Percentiles rank a stretch among this genome's conserved stretches.
phyloP scores from a whole-genome alignment of 1,139 yeast genomes.

The Debaryomyces nepalensis region DNA sequence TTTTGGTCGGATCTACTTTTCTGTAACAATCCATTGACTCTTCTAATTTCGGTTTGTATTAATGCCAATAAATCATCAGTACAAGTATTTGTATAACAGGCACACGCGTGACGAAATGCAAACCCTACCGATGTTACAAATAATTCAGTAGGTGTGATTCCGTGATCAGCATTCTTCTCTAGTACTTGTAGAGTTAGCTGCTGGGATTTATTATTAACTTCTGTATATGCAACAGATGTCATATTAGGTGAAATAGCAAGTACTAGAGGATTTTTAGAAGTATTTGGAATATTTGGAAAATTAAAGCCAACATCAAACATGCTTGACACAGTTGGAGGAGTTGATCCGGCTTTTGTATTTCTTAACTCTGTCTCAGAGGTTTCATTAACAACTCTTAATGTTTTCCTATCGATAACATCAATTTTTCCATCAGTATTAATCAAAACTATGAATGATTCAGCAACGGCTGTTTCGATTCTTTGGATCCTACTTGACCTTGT shows the following conservation, averaged over 20 bases:
- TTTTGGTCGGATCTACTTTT: constrained; percentile 23
- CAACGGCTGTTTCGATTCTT: constrained; percentile 26
- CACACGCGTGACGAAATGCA: constrained; percentile 67
- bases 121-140: constrained; percentile 58
- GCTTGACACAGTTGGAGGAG: constrained; percentile 43
- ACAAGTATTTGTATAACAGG: constrained; percentile 66
- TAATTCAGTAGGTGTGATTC: constrained; percentile 34
- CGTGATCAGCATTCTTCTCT: constrained; percentile 26
- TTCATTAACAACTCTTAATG: constrained; percentile 29
- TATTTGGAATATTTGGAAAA: constrained; percentile 35
- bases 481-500: constrained; percentile 27
- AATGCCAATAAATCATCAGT: constrained; percentile 71
- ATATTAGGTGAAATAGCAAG: constrained; percentile 62
- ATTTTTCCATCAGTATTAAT: constrained; percentile 47
- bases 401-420: constrained; percentile 45
- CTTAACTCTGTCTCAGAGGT: not conserved
- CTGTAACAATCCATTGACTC: constrained; percentile 25
- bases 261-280: constrained; percentile 36
- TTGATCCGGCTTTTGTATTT: constrained; percentile 7
- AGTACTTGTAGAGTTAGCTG: constrained; percentile 36
- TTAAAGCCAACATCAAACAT: constrained; percentile 64
- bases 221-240: constrained; percentile 50
- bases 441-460: constrained; percentile 31
- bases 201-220: constrained; percentile 23
- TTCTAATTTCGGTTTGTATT: constrained; percentile 49